Evolutionary conservation across 2,329 filamentous ascomycete genomes (phyloP), one percentile per base, ranked within the genome.

Genomic region (Clathrospora elynae): DNA sequence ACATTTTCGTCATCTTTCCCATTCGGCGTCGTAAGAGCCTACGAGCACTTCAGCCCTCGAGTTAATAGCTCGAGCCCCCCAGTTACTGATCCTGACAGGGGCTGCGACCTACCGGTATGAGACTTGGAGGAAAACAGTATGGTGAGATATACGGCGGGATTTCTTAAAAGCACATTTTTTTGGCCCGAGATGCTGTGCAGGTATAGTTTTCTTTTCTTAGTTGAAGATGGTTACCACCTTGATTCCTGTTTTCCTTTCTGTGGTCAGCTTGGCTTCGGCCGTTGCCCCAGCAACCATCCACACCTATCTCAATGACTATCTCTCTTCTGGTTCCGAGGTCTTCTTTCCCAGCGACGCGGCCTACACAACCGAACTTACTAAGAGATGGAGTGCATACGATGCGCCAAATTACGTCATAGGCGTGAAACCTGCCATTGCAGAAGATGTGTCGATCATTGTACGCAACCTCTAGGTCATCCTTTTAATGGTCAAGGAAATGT

Each of bases 381-480:
- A 31, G 19, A 31, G 39, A 10, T 42, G 39, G 32, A 35, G 30
- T 18, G 31, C 32, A 13, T 35, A 35, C 14, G 17, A 35, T n/a
- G 25, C 39, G 6, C 38, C 39, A 19, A 34, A 22, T 16, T 42
- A 35, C 26, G 31, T 42, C 18, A 25, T 42, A n/a, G 32, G 32
- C 19, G 39, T 35, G 3, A 42, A 42, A 13, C 40, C 33, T 31
- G 33, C 26, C 5, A 36, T 26, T 14, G 18, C 14, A 18, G 18
- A 35, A 25, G 39, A 42, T 18, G 39, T 42, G 22, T 34, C 39
- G n/a, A 31, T 13, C 4, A 42, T 30, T 4, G 38, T 42, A 17
- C 16, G 38, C n/a, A n/a, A n/a, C n/a, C n/a, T 36, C 7, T 4
- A 12, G 7, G 8, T n/a, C 2, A 1, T n/a, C 14, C 2, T 12